Base-by-base conservation (phyloP, 306 rosid species). In the Sechiopsis laciniata region DNA sequence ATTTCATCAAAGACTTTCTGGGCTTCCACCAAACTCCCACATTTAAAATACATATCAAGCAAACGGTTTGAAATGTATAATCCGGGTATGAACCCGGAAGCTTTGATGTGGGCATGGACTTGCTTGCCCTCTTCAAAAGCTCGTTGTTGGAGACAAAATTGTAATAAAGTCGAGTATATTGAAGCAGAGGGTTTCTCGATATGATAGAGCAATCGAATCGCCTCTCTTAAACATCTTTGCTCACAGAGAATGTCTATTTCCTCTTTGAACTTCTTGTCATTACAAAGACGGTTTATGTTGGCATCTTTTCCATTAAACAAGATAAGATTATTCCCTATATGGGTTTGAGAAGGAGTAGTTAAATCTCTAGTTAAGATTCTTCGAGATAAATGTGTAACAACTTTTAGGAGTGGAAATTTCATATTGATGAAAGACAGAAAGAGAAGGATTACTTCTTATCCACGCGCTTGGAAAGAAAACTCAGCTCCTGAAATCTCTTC, bases 21-120 rank as follows among this genome's bases (percentile, higher is more conserved):
- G 40, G 92, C 91, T 22, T 90, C 87, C 26, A n/a, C 7, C 40
- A 87, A 68, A 10, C 87, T 80, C 60, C 88, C 90, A 56, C 92
- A 86, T 84, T 90, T 90, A 0, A 70, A 63, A 55, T 90, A 86
- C 75, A 84, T 15, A 72, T 86, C 66, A 0, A 84, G 79, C 59
- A 87, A 77, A 73, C 89, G 89, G 51, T 87, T 86, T 22, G 76
- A 83, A 26, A 89, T 75, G 75, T 80, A 74, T 35, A 78, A 37
- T 46, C 89, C 83, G 12, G 87, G 84, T 15, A 77, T 50, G 71
- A 87, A 89, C 56, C 82, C 80, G 1, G 90, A 84, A n/a, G 81
- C 74, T 71, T 80, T 83, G 61, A 85, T 83, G 74, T 84, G 92
- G 8, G 82, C 84, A 75, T 84, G 92, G 50, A 86, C 87, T 72